These are phyloP conservation scores for Blastomyces percursus DNA, from an alignment of 2,329 filamentous ascomycete species.

Conservation along the genomic window DNA sequence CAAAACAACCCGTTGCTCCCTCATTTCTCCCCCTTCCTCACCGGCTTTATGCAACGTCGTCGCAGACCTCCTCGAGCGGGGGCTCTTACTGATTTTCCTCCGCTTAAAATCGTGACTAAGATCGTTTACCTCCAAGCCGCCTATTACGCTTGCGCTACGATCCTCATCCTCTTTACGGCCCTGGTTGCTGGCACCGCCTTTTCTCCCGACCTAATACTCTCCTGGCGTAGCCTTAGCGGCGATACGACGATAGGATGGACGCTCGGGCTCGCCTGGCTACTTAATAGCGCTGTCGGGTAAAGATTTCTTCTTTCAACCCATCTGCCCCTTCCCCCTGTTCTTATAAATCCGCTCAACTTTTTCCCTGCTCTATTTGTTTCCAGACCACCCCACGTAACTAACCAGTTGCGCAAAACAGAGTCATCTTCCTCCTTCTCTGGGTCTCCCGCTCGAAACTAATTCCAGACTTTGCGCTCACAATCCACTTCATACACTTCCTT, in stretches of 20 bases:
- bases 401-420: slow-evolving; percentile 40
- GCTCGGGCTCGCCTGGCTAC: slow-evolving; percentile 55
- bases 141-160: slow-evolving; percentile 52
- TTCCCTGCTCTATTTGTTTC: neutral
- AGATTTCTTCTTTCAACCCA: slow-evolving; percentile 14
- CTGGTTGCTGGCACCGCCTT: slow-evolving; percentile 54
- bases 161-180: slow-evolving; percentile 57
- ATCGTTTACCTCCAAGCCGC: slow-evolving; percentile 54
- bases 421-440: slow-evolving; percentile 70
- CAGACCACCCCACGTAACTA: neutral
- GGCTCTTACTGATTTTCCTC: slow-evolving; percentile 55
- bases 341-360: neutral
- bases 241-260: slow-evolving; percentile 63
- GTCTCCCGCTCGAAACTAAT: slow-evolving; percentile 87
- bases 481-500: slow-evolving; percentile 73
- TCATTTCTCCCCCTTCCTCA: neutral
- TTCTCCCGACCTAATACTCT: slow-evolving; percentile 48
- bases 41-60: slow-evolving; percentile 39
- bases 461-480: slow-evolving; percentile 83
- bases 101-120: slow-evolving; percentile 55
- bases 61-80: slow-evolving; percentile 55
- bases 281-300: slow-evolving; percentile 55
- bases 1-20: neutral
- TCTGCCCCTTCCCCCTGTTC: slow-evolving; percentile 9
- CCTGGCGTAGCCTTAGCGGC: slow-evolving; percentile 53